These are phyloP conservation scores for Leishmania arabica DNA, from an alignment of 208 protist species.

Conservation along the genomic window DNA sequence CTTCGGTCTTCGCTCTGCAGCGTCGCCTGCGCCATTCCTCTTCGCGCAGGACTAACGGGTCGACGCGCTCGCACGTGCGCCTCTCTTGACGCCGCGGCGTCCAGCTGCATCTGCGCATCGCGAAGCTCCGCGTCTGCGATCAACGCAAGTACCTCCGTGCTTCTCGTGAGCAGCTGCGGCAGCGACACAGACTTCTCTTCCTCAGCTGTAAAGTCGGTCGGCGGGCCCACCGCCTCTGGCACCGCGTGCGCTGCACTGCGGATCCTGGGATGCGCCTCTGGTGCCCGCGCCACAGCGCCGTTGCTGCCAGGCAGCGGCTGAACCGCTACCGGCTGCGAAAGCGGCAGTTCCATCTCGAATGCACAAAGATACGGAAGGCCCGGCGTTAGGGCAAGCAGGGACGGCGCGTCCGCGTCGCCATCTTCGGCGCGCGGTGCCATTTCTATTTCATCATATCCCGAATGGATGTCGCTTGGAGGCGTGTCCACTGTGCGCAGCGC, in stretches of 20 bases:
- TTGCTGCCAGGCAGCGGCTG: not conserved
- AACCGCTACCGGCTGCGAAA: not conserved
- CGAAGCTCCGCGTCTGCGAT: conserved; percentile 28
- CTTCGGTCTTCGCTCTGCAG: conserved; percentile 5
- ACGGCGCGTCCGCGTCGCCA: not conserved
- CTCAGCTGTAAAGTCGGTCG: not conserved
- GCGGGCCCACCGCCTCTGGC: too few species aligned
- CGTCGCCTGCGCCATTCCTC: not conserved
- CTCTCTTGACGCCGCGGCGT: conserved; percentile 14
- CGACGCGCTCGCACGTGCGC: conserved; percentile 6
- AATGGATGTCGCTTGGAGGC: too few species aligned
- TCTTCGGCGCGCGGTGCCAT: not conserved
- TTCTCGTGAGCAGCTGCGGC: conserved; percentile 14
- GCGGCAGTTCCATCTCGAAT: conserved; percentile 56
- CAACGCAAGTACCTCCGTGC: conserved; percentile 30
- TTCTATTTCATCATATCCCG: not conserved
- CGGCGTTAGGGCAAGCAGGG: too few species aligned
- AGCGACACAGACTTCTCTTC: conserved; percentile 6
- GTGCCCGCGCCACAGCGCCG: not conserved
- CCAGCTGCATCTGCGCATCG: conserved; percentile 17
- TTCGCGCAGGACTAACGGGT: not conserved
- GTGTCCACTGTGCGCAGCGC: not conserved
- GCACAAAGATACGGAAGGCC: conserved; percentile 40
- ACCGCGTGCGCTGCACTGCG: not conserved
- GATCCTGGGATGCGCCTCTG: not conserved